A percentile compares a stretch with the other conserved stretches of the same genome.
phyloP scores from a whole-genome alignment of 306 rosid genomes.

The Vigna unguiculata region DNA sequence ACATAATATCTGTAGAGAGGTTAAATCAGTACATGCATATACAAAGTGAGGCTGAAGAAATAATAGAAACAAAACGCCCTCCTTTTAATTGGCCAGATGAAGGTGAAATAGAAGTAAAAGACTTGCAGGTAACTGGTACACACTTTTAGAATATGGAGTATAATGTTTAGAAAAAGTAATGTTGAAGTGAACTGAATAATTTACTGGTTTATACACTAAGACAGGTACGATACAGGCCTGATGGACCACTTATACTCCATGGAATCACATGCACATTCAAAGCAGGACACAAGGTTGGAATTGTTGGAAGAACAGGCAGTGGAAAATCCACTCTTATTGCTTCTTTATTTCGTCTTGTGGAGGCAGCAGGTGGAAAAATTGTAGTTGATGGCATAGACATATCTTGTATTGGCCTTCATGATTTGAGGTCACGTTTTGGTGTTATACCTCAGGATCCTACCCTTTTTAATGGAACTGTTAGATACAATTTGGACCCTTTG shows the following conservation, averaged over 20 bases:
- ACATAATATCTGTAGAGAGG: constrained; percentile 81
- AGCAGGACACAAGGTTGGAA: constrained; percentile 82
- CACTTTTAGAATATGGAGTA: background rate
- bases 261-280: constrained; percentile 77
- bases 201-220: background rate
- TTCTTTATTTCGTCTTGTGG: constrained; percentile 77
- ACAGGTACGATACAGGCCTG: constrained; percentile 70
- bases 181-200: background rate
- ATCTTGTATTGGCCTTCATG: constrained; percentile 76
- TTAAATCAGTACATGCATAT: constrained; percentile 74
- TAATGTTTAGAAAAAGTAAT: background rate
- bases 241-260: constrained; percentile 77
- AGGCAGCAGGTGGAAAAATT: constrained; percentile 69
- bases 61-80: constrained; percentile 67
- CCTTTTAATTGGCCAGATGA: constrained; percentile 67
- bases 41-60: constrained; percentile 76
- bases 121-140: constrained; percentile 59
- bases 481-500: constrained; percentile 82
- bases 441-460: constrained; percentile 93
- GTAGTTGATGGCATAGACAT: constrained; percentile 76
- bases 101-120: constrained; percentile 74
- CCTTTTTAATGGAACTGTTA: constrained; percentile 77
- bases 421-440: constrained; percentile 77
- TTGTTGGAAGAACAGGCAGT: constrained; percentile 84
- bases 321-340: constrained; percentile 83